Evolutionary conservation across 805 yeast species (phyloP).

Genomic region (Pichia exigua): DNA sequence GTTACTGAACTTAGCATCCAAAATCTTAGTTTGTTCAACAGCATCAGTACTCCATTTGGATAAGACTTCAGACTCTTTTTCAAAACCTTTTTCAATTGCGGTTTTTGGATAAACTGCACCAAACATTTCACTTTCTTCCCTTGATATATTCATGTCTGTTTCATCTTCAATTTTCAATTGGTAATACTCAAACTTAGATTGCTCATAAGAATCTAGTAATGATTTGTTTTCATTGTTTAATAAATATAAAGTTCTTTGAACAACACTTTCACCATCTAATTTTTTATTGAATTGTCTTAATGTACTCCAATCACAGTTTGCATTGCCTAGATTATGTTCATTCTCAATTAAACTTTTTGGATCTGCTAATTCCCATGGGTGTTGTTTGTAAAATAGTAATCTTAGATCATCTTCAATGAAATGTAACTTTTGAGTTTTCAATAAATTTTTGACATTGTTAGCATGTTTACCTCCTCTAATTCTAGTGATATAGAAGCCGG

Average conservation of each 20-base stretch:
- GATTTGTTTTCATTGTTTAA: slow-evolving; percentile 31
- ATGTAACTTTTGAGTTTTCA: slow-evolving; percentile 44
- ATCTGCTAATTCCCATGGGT: slow-evolving; percentile 96
- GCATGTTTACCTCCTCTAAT: slow-evolving; percentile 28
- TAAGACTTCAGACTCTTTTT: slow-evolving; percentile 61
- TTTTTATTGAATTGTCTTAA: slow-evolving; percentile 67
- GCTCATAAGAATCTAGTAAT: slow-evolving; percentile 66
- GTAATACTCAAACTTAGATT: slow-evolving; percentile 84
- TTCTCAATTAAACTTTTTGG: slow-evolving; percentile 81
- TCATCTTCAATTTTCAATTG: slow-evolving; percentile 79
- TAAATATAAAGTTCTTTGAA: slow-evolving; percentile 61
- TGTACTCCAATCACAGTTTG: slow-evolving; percentile 63
- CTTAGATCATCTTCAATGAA: slow-evolving; percentile 78
- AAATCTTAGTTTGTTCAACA: slow-evolving; percentile 48
- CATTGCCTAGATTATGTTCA: slow-evolving; percentile 44
- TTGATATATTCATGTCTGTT: slow-evolving; percentile 57
- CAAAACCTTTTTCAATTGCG: slow-evolving; percentile 58
- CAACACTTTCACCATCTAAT: slow-evolving; percentile 85
- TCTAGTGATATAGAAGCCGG: slow-evolving; percentile 39
- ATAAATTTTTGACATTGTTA: slow-evolving; percentile 30
- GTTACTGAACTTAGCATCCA: slow-evolving; percentile 36
- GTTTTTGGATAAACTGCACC: slow-evolving; percentile 68
- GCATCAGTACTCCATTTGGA: slow-evolving; percentile 73
- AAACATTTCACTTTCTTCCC: slow-evolving; percentile 79
- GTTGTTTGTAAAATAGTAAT: slow-evolving; percentile 77